Conservation (phyloP, 2,329 filamentous ascomycete species). For the Aureobasidium mangrovei region DNA sequence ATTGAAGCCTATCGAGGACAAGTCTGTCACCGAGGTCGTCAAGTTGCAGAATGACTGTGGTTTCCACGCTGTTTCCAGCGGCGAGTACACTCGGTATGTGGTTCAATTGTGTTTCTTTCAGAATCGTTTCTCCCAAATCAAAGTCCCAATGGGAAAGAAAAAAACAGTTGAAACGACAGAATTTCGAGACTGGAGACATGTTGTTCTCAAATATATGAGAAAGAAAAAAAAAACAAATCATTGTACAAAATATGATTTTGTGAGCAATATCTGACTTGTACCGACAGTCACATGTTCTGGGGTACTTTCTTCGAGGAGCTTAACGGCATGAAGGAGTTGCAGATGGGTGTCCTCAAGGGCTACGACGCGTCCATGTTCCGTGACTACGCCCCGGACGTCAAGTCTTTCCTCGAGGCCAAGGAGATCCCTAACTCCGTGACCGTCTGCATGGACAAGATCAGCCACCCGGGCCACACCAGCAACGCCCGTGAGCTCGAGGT, state of each 20-base stretch:
- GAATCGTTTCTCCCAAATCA: not conserved
- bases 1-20: slow-evolving; percentile 25
- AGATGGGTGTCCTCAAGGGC: slow-evolving; percentile 43
- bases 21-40: slow-evolving; percentile 26
- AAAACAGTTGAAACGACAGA: no score
- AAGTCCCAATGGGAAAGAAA: not conserved
- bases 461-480: slow-evolving; percentile 41
- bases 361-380: slow-evolving; percentile 47
- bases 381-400: slow-evolving; percentile 50
- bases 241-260: no score
- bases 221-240: no score
- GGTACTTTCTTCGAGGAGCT: slow-evolving; percentile 47
- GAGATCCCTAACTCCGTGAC: slow-evolving; percentile 46
- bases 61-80: slow-evolving; percentile 26
- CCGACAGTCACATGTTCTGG: slow-evolving; percentile 41
- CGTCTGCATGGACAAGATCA: slow-evolving; percentile 47
- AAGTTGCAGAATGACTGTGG: slow-evolving; percentile 27
- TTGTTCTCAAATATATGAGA: no score
- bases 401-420: slow-evolving; percentile 47
- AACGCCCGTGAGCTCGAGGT: slow-evolving; percentile 49
- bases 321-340: slow-evolving; percentile 46
- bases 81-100: slow-evolving; percentile 25
- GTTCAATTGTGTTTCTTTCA: not conserved
- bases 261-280: not conserved
- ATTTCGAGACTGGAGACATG: no score